Percentiles rank a stretch among this genome's conserved stretches.
Evolutionary conservation across 345 rosid species (phyloP).

Genomic region (Abelmoschus esculentus): DNA sequence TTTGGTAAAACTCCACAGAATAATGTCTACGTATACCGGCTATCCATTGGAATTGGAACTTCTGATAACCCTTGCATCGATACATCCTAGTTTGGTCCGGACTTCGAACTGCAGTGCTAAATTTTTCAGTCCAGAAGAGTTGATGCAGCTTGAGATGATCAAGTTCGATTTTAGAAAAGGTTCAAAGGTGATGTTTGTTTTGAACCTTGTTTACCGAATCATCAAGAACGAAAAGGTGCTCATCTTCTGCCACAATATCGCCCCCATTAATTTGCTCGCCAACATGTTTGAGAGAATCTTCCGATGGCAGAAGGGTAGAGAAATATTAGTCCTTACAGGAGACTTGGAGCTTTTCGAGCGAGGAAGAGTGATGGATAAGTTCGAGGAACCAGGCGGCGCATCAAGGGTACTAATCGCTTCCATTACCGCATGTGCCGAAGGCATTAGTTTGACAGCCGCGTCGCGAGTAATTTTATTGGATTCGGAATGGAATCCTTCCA

Average conservation of each 20-base stretch:
- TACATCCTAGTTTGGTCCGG: slow-evolving; percentile 77
- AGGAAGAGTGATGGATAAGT: slow-evolving; percentile 71
- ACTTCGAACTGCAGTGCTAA: slow-evolving; percentile 58
- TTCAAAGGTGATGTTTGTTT: slow-evolving; percentile 82
- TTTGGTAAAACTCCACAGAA: slow-evolving; percentile 42
- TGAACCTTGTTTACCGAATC: slow-evolving; percentile 71
- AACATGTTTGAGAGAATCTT: slow-evolving; percentile 65
- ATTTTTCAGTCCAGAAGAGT: slow-evolving; percentile 43
- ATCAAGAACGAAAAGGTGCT: slow-evolving; percentile 66
- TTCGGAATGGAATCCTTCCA: slow-evolving; percentile 94
- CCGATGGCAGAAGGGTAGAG: slow-evolving; percentile 68
- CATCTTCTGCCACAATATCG: slow-evolving; percentile 89
- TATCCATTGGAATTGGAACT: slow-evolving; percentile 83
- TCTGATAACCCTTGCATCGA: slow-evolving; percentile 75
- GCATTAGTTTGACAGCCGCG: slow-evolving; percentile 92
- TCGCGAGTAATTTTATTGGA: slow-evolving; percentile 75
- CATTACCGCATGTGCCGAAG: slow-evolving; percentile 92
- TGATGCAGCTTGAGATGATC: slow-evolving; percentile 44
- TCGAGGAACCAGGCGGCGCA: slow-evolving; percentile 61
- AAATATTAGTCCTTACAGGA: slow-evolving; percentile 65
- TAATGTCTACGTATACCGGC: slow-evolving; percentile 53
- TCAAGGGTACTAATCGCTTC: slow-evolving; percentile 70
- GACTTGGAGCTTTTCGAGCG: slow-evolving; percentile 83
- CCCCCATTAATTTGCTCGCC: slow-evolving; percentile 60
- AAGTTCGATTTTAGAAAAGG: slow-evolving; percentile 57